Evolutionary conservation across 495 filamentous ascomycete genomes (phyloP).

Genomic region (Podospora appendiculata): DNA sequence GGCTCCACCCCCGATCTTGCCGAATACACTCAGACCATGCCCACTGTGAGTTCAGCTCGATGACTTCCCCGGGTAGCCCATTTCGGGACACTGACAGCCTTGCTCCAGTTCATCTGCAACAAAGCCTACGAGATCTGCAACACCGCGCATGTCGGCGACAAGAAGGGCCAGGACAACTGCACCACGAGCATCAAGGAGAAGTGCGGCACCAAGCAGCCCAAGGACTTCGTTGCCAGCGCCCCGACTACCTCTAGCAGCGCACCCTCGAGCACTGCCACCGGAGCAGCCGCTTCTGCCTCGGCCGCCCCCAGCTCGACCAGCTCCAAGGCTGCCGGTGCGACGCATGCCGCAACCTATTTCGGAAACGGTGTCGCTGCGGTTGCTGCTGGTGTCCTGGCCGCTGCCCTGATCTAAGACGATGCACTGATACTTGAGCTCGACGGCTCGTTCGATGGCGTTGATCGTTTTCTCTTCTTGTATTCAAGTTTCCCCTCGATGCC

Average conservation of each 20-base stretch:
- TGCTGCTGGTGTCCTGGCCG: conserved; percentile 27
- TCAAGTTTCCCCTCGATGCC: conserved; percentile 12
- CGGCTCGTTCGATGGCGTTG: conserved; percentile 9
- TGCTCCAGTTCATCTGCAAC: conserved; percentile 23
- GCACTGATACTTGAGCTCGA: background rate
- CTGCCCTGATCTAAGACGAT: conserved; percentile 20
- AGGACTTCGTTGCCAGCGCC: conserved; percentile 11
- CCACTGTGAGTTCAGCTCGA: conserved; percentile 17
- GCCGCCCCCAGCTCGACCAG: conserved; percentile 2
- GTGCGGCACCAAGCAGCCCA: conserved; percentile 27
- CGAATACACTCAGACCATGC: conserved; percentile 29
- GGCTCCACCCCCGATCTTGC: conserved; percentile 26
- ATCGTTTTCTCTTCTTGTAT: conserved; percentile 23
- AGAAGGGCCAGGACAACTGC: conserved; percentile 23
- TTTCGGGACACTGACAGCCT: background rate
- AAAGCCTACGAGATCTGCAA: conserved; percentile 23
- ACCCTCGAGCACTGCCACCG: conserved; percentile 3
- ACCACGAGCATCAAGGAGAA: conserved; percentile 21
- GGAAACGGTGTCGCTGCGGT: conserved; percentile 23
- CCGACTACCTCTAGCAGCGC: conserved; percentile 1
- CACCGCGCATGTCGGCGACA: conserved; percentile 12
- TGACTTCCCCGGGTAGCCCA: background rate
- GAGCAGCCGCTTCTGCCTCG: background rate
- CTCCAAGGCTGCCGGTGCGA: conserved; percentile 13
- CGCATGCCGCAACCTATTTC: conserved; percentile 15